Percentiles rank a stretch among this genome's conserved stretches.
phyloP scores from a whole-genome alignment of 495 filamentous ascomycete genomes.

The Aspergillus hancockii region DNA sequence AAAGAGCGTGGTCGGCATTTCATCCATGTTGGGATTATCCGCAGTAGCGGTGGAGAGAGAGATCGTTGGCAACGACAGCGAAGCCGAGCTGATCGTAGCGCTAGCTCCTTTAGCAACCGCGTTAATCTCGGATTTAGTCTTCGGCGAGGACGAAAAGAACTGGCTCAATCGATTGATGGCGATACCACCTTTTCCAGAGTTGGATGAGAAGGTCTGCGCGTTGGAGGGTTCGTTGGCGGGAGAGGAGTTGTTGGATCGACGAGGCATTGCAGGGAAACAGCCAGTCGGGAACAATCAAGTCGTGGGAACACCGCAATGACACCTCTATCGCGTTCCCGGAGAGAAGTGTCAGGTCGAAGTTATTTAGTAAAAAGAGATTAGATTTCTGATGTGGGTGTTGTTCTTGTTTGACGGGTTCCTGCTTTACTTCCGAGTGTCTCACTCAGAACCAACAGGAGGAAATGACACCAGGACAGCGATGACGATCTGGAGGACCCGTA shows the following conservation, averaged over 20 bases:
- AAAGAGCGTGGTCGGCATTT: constrained; percentile 78
- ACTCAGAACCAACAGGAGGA: background rate
- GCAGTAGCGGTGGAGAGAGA: constrained; percentile 86
- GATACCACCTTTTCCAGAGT: constrained; percentile 50
- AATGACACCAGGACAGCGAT: background rate
- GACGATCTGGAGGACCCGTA: constrained; percentile 7
- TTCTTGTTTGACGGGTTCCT: background rate
- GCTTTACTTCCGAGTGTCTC: background rate
- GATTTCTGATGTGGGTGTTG: background rate
- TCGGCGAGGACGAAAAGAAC: constrained; percentile 61
- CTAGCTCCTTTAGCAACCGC: constrained; percentile 62
- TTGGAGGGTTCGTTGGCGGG: constrained; percentile 45
- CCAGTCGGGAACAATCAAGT: constrained; percentile 23
- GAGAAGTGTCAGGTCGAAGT: background rate
- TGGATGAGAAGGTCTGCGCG: constrained; percentile 46
- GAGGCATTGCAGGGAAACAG: constrained; percentile 55
- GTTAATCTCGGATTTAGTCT: constrained; percentile 52
- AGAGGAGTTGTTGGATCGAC: constrained; percentile 53
- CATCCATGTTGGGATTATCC: constrained; percentile 75
- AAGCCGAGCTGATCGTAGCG: constrained; percentile 63
- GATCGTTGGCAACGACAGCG: constrained; percentile 85
- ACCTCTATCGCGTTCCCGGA: constrained; percentile 1
- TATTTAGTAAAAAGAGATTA: background rate
- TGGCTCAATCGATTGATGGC: constrained; percentile 54
- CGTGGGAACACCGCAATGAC: constrained; percentile 15